Evolutionary conservation across 1,139 yeast species (phyloP), one percentile per base, ranked within the genome.

Genomic region (Yamadazyma taylorii): DNA sequence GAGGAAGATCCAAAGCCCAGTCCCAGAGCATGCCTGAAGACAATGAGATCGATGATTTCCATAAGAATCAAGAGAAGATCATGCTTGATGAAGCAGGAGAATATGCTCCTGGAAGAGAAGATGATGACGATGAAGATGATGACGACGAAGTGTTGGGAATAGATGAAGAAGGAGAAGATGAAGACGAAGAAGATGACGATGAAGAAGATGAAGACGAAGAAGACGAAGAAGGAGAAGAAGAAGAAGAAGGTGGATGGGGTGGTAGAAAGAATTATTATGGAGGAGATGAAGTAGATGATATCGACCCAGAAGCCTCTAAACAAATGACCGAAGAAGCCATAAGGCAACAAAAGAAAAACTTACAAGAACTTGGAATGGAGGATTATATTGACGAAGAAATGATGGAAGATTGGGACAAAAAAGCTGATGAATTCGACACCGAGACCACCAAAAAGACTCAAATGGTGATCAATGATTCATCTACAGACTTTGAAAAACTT

Each of bases 261-360:
- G 68, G 77, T 3, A 74, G 79, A 21, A 74, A 77, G 46, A 82
- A 85, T 50, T 90, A 88, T 60, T 92, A 78, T 52, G 83, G 82
- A 36, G 95, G 95, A 39, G 97, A 94, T 24, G 90, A 84, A 22
- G 74, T 61, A 30, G 79, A 75, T 41, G 88, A 85, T 45, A 78
- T 75, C 41, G 88, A 85, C 45, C 88, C 82, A 28, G 96, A 84
- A 42, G 85, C 81, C 33, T 86, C 87, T 5, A 81, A 78, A 43
- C 81, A 78, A 43, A 84, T 89, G 66, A 92, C 94, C 40, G 81
- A 81, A 49, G 97, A 92, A 63, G 97, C 97, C 0, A 56, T 87
- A 40, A 79, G 89, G 55, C 81, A 88, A 47, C 97, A 90, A 61
- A 85, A 84, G 66, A 80, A 82, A 58, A 96, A 90, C 55, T 65